Percentiles rank a stretch among this genome's conserved stretches.
These are phyloP conservation scores for Magnaporthiopsis poae DNA, from an alignment of 2,329 filamentous ascomycete species.

Conservation along the genomic window DNA sequence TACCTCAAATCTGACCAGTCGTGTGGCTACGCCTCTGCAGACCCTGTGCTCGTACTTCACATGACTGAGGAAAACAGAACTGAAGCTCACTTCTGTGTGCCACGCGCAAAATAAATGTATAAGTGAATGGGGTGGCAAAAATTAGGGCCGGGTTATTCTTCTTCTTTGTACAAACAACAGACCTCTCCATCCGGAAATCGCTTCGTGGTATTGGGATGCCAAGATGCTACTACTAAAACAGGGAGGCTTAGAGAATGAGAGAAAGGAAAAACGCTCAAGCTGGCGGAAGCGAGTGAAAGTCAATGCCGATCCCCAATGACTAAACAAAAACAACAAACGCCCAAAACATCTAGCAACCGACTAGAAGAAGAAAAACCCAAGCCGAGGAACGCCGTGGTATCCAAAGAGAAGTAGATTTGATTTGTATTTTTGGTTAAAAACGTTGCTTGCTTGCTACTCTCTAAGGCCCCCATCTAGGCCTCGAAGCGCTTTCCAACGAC, in stretches of 20 bases:
- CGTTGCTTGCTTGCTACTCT: neutral
- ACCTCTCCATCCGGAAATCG: neutral
- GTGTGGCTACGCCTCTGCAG: no score
- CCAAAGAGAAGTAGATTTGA: neutral
- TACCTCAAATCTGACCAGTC: no score
- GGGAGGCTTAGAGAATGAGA: neutral
- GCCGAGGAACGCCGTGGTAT: neutral
- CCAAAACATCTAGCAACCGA: neutral
- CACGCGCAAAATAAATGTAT: no score
- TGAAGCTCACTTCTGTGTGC: no score
- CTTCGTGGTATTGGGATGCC: neutral
- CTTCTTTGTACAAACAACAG: no score
- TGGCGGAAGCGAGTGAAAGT: neutral
- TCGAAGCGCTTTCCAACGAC: neutral
- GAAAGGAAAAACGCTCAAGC: neutral
- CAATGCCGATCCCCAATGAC: neutral
- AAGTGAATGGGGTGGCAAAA: no score
- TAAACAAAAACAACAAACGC: neutral
- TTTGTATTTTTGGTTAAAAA: neutral
- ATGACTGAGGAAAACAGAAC: no score
- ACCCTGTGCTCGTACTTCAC: no score
- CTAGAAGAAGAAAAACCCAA: neutral
- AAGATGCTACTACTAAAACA: neutral
- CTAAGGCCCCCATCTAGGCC: neutral
- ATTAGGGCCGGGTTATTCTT: no score